A percentile compares a stretch with the other conserved stretches of the same genome.
Evolutionary conservation across 768 basidiomycete species (phyloP).

Genomic region (Lepiota brunneoincarnata): DNA sequence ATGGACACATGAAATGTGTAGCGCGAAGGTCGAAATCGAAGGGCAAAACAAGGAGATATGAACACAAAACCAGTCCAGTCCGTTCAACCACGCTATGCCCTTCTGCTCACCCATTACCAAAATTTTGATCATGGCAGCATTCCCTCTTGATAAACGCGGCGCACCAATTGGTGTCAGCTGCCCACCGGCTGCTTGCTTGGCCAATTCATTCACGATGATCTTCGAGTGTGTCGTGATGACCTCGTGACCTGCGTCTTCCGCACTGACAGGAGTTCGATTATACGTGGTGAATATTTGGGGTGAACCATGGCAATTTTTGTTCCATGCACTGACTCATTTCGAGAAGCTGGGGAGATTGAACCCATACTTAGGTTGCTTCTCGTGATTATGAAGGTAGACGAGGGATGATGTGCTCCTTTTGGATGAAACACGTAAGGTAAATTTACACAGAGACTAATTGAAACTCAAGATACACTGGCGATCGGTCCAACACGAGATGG

Average conservation of each 20-base stretch:
- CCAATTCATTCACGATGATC: constrained; percentile 26
- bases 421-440: too few species aligned
- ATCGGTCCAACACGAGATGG: too few species aligned
- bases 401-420: too few species aligned
- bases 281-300: constrained; percentile 48
- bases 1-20: background rate
- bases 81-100: background rate
- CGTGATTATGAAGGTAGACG: too few species aligned
- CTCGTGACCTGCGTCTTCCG: constrained; percentile 56
- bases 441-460: too few species aligned
- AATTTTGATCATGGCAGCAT: background rate
- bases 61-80: background rate
- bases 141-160: background rate
- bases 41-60: background rate
- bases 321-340: too few species aligned
- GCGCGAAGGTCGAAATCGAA: background rate
- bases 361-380: too few species aligned
- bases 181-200: background rate
- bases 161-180: background rate
- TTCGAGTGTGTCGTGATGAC: constrained; percentile 40
- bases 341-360: too few species aligned
- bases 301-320: constrained; percentile 56
- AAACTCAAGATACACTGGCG: too few species aligned
- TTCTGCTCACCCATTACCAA: background rate
- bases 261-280: constrained; percentile 44